Conservation (phyloP, 2,329 filamentous ascomycete species). For the Zymoseptoria ardabiliae region DNA sequence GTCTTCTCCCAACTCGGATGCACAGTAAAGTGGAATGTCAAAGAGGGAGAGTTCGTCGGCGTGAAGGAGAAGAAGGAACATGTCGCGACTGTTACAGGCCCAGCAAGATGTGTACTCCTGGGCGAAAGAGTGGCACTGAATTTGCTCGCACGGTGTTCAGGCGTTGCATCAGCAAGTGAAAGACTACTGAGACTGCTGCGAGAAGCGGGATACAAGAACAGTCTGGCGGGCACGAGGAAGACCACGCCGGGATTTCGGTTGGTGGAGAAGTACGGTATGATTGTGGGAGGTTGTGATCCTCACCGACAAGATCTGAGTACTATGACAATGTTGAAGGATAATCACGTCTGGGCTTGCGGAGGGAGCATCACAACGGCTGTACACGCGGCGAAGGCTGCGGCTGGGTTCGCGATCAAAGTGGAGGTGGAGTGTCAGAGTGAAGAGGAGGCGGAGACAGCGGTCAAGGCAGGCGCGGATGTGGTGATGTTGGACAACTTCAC, state of each 20-base stretch:
- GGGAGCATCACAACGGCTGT: conserved; percentile 80
- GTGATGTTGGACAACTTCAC: conserved; percentile 98
- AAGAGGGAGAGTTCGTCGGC: conserved; percentile 65
- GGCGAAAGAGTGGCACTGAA: conserved; percentile 92
- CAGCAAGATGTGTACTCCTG: conserved; percentile 75
- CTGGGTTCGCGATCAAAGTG: conserved; percentile 85
- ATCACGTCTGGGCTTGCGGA: conserved; percentile 88
- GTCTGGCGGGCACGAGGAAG: conserved; percentile 90
- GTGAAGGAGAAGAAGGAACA: conserved; percentile 52
- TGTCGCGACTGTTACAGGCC: conserved; percentile 76
- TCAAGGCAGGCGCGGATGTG: conserved; percentile 83
- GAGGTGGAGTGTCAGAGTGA: conserved; percentile 92
- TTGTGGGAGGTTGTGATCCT: conserved; percentile 84
- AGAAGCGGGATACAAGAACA: conserved; percentile 65
- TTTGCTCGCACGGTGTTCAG: conserved; percentile 80
- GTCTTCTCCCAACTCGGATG: conserved; percentile 86
- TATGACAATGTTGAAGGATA: conserved; percentile 99
- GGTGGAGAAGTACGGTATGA: conserved; percentile 97
- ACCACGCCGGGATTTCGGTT: conserved; percentile 92
- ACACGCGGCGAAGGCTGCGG: conserved; percentile 70
- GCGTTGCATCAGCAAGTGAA: conserved; percentile 63
- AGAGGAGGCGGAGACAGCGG: conserved; percentile 83
- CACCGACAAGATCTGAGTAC: conserved; percentile 80
- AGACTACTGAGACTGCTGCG: conserved; percentile 47
- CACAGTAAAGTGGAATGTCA: conserved; percentile 77